Evolutionary conservation across 768 basidiomycete species (phyloP).

Genomic region (Tulasnella sp.): DNA sequence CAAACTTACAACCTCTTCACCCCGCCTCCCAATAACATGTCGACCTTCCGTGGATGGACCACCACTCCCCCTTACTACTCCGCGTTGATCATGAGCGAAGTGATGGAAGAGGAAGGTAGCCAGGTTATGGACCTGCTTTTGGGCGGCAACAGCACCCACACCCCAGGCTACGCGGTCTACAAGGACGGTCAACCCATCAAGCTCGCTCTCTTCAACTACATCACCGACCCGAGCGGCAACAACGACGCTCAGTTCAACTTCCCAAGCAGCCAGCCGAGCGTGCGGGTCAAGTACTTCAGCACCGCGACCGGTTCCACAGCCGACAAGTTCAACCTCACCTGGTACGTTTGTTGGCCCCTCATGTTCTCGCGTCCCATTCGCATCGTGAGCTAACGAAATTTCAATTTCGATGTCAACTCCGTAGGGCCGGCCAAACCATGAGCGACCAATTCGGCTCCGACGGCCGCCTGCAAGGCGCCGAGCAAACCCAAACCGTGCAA

Average conservation of each 20-base stretch:
- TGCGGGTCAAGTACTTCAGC: constrained; percentile 21
- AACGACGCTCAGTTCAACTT: constrained; percentile 19
- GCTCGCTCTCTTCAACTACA: constrained; percentile 19
- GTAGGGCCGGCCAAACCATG: constrained; percentile 27
- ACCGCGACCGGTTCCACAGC: constrained; percentile 15
- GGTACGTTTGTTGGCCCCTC: background rate
- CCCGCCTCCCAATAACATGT: constrained; percentile 52
- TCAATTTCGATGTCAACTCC: too few species aligned
- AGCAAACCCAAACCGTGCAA: constrained; percentile 22
- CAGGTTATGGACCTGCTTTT: constrained; percentile 65
- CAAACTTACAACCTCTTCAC: constrained; percentile 53
- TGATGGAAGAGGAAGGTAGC: constrained; percentile 57
- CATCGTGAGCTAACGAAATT: constrained; percentile 31
- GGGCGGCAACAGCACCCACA: constrained; percentile 50
- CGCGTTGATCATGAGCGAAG: constrained; percentile 63
- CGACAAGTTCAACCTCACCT: constrained; percentile 17
- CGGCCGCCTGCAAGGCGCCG: constrained; percentile 32
- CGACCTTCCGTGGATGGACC: constrained; percentile 59
- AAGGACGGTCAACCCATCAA: constrained; percentile 53
- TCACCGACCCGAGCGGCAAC: background rate
- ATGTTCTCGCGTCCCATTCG: too few species aligned
- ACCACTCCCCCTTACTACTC: constrained; percentile 75
- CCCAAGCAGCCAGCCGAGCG: background rate
- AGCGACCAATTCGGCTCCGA: constrained; percentile 26
- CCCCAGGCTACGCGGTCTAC: constrained; percentile 65